Evolutionary conservation across 768 basidiomycete genomes (phyloP).

Genomic region (Tephrocybe sp.): DNA sequence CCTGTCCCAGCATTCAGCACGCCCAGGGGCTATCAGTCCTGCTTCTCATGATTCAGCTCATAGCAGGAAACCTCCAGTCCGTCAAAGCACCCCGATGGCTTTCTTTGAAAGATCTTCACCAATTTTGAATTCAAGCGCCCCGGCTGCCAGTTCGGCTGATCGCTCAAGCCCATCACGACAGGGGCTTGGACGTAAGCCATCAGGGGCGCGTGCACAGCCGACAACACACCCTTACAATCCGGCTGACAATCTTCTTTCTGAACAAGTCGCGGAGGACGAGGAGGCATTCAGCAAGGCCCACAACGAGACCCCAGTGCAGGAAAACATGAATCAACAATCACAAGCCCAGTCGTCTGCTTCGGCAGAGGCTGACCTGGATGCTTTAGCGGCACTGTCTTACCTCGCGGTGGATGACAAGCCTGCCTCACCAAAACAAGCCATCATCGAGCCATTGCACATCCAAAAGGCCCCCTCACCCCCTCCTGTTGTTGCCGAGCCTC

Average conservation of each 20-base stretch:
- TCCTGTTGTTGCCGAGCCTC: constrained; percentile 18
- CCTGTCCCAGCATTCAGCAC: constrained; percentile 6
- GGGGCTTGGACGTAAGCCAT: constrained; percentile 66
- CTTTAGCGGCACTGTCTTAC: constrained; percentile 76
- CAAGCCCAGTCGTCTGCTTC: constrained; percentile 16
- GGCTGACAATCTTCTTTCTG: constrained; percentile 34
- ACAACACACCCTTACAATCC: constrained; percentile 38
- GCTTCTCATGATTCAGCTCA: constrained; percentile 7
- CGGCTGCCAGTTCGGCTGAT: constrained; percentile 21
- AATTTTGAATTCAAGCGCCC: constrained; percentile 15
- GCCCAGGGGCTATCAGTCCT: constrained; percentile 8
- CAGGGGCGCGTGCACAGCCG: constrained; percentile 77
- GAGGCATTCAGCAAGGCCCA: constrained; percentile 24
- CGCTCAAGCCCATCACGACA: constrained; percentile 34
- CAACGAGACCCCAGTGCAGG: constrained; percentile 5
- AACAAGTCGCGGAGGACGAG: constrained; percentile 30
- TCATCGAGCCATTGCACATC: constrained; percentile 35
- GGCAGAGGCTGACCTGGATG: constrained; percentile 59
- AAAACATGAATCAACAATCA: constrained; percentile 8
- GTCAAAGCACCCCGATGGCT: constrained; percentile 37
- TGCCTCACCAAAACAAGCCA: constrained; percentile 24
- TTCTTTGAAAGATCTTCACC: constrained; percentile 27
- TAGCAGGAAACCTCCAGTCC: constrained; percentile 22
- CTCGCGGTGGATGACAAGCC: constrained; percentile 47
- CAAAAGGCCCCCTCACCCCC: constrained; percentile 23